Evolutionary conservation across 306 rosid species (phyloP).

Genomic region (Malus asiatica): DNA sequence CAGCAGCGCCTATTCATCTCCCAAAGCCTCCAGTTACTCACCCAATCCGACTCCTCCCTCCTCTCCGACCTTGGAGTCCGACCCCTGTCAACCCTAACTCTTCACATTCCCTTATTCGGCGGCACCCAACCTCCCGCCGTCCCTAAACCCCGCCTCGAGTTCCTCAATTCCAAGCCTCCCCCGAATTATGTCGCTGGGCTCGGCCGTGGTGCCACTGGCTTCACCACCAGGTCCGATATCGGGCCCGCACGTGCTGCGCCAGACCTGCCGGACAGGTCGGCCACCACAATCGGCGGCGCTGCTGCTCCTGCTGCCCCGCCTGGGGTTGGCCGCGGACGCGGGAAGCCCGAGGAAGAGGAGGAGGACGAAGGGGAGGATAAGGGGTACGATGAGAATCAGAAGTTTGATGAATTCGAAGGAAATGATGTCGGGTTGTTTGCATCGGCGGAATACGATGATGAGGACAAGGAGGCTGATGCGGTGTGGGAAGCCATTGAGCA

Average conservation of each 20-base stretch:
- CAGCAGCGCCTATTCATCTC: constrained; percentile 60
- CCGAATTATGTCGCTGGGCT: constrained; percentile 75
- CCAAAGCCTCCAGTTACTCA: constrained; percentile 33
- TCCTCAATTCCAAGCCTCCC: constrained; percentile 75
- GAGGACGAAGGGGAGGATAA: constrained; percentile 77
- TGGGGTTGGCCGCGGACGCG: constrained; percentile 45
- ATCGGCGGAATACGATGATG: constrained; percentile 79
- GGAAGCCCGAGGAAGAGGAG: constrained; percentile 79
- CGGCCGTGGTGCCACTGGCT: constrained; percentile 88
- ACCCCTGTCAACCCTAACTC: constrained; percentile 36
- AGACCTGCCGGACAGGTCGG: constrained; percentile 65
- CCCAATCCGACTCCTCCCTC: constrained; percentile 23
- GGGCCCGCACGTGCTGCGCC: constrained; percentile 90
- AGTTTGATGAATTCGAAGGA: constrained; percentile 80
- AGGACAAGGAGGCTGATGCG: constrained; percentile 84
- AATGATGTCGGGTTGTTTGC: constrained; percentile 88
- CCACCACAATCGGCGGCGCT: constrained; percentile 40
- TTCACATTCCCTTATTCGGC: constrained; percentile 29
- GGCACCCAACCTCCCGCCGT: constrained; percentile 42
- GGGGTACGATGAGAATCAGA: constrained; percentile 84
- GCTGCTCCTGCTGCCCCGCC: constrained; percentile 14
- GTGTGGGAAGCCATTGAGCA: constrained; percentile 78
- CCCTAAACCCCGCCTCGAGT: constrained; percentile 70
- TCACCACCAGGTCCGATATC: constrained; percentile 80
- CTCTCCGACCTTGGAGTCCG: constrained; percentile 39